Percentiles rank a stretch among this genome's conserved stretches.
Conservation (phyloP, 108 stramenopile genomes). For the Cyclotella cryptica region DNA sequence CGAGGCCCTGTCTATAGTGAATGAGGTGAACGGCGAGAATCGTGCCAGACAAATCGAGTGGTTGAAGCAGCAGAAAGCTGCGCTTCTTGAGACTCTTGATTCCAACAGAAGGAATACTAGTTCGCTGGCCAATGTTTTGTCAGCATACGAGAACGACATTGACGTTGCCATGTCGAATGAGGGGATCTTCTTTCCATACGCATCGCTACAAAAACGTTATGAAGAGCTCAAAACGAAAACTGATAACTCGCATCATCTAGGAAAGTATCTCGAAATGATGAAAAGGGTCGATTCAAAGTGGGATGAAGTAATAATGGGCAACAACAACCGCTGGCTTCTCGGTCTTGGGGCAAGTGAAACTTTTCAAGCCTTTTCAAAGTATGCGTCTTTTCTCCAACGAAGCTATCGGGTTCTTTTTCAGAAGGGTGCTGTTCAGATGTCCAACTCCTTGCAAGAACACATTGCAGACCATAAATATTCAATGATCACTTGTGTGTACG, state of each 20-base stretch:
- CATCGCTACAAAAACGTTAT: conserved; percentile 13
- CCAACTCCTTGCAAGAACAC: conserved; percentile 31
- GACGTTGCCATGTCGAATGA: conserved; percentile 72
- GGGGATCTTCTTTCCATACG: conserved; percentile 40
- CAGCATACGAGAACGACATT: conserved; percentile 75
- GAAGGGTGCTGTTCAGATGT: conserved; percentile 26
- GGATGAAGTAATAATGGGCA: conserved; percentile 38
- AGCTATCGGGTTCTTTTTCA: conserved; percentile 25
- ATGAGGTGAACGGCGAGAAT: conserved; percentile 7
- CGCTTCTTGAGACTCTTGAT: conserved; percentile 45
- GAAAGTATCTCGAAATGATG: conserved; percentile 40
- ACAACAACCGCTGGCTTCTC: conserved; percentile 47
- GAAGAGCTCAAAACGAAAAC: conserved; percentile 13
- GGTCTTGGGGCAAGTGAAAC: conserved; percentile 70
- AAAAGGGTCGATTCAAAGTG: conserved; percentile 38
- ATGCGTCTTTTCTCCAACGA: conserved; percentile 48
- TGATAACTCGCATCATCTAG: conserved; percentile 27
- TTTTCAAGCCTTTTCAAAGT: conserved; percentile 64
- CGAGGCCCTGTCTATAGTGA: conserved; percentile 34
- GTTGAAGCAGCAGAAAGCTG: conserved; percentile 56
- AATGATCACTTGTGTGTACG: conserved; percentile 57
- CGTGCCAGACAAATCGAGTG: conserved; percentile 13
- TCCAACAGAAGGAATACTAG: conserved; percentile 42
- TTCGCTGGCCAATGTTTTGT: conserved; percentile 46
- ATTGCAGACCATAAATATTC: conserved; percentile 27